phyloP scores from a whole-genome alignment of 2,329 filamentous ascomycete genomes.

The Ascochyta fabae region DNA sequence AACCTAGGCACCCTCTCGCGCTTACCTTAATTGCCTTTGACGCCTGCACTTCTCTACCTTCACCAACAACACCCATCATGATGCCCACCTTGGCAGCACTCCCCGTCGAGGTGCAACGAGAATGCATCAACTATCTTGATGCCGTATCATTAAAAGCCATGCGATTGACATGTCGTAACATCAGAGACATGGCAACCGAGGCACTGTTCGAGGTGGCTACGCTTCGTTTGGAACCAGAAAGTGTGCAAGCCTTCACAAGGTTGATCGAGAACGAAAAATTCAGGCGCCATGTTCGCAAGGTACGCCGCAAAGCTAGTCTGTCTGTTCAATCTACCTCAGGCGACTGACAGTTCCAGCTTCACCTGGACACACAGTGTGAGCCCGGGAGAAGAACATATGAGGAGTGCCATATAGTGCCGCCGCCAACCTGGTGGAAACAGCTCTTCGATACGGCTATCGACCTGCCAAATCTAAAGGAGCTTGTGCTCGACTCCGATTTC shows the following conservation, averaged over 20 bases:
- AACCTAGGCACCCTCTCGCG: neutral
- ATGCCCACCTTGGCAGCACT: neutral
- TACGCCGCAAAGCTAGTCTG: neutral
- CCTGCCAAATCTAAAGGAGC: slow-evolving; percentile 3
- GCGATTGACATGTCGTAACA: neutral
- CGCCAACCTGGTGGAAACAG: neutral
- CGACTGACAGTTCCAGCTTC: neutral
- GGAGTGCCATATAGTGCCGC: neutral
- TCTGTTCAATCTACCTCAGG: neutral
- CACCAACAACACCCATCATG: neutral
- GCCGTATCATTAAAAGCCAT: neutral
- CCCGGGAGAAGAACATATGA: neutral
- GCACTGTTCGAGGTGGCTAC: slow-evolving; percentile 6
- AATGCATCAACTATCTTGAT: slow-evolving; percentile 26
- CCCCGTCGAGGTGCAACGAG: slow-evolving; percentile 30
- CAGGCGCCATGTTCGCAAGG: slow-evolving; percentile 1
- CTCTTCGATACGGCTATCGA: too few species aligned
- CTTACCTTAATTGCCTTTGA: neutral
- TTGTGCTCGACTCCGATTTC: slow-evolving; percentile 1
- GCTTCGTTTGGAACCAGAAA: neutral
- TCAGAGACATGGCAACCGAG: slow-evolving; percentile 1
- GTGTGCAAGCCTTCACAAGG: neutral
- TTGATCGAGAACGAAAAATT: neutral
- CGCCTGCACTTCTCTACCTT: neutral
- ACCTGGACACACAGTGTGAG: too few species aligned